phyloP scores from a whole-genome alignment of 805 yeast species.

The Komagataella populi region DNA sequence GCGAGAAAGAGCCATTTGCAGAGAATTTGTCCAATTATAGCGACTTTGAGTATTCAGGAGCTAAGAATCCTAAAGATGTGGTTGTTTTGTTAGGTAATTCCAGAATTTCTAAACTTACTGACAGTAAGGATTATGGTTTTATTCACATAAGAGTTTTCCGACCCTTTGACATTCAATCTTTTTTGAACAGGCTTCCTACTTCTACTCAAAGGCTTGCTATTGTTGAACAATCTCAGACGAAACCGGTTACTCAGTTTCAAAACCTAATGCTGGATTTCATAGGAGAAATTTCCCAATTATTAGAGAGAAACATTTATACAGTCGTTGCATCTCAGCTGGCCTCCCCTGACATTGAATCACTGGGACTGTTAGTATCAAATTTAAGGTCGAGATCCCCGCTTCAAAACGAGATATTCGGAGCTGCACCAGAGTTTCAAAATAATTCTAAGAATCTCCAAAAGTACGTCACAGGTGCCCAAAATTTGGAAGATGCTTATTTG shows the following conservation, averaged over 20 bases:
- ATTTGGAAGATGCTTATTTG: constrained; percentile 63
- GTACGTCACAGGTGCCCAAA: constrained; percentile 32
- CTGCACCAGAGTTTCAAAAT: constrained; percentile 10
- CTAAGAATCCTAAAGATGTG: constrained; percentile 29
- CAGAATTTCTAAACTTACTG: constrained; percentile 23
- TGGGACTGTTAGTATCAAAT: constrained; percentile 38
- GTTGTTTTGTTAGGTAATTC: constrained; percentile 54
- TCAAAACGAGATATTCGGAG: constrained; percentile 53
- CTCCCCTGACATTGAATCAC: constrained; percentile 23
- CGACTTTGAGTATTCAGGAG: constrained; percentile 28
- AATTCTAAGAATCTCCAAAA: constrained; percentile 10
- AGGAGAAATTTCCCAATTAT: constrained; percentile 34
- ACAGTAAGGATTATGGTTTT: constrained; percentile 23
- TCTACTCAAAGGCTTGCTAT: constrained; percentile 31
- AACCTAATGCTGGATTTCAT: constrained; percentile 60
- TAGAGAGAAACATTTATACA: constrained; percentile 32
- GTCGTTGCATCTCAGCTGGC: constrained; percentile 47
- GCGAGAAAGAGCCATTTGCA: neutral
- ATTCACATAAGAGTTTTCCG: constrained; percentile 52
- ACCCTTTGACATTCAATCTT: constrained; percentile 50
- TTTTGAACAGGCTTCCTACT: constrained; percentile 38
- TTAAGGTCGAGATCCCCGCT: constrained; percentile 37
- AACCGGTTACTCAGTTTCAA: constrained; percentile 17
- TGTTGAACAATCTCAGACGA: constrained; percentile 40
- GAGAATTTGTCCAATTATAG: constrained; percentile 11